Evolutionary conservation across 2,329 filamentous ascomycete species (phyloP).

Genomic region (Beauveria bassiana): DNA sequence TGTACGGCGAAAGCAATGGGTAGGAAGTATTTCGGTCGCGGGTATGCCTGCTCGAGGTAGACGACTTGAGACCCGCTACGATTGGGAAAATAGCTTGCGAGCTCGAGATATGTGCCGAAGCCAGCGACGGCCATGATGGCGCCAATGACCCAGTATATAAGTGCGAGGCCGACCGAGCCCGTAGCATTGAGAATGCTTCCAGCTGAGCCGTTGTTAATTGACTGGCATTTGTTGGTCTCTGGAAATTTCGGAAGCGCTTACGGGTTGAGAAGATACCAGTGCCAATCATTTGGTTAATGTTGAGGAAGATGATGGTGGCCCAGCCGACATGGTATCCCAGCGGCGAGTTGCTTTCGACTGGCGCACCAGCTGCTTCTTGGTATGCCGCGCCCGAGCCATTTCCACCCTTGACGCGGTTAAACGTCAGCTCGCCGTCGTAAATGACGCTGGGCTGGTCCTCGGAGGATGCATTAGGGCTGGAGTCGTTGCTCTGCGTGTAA

Average conservation of each 20-base stretch:
- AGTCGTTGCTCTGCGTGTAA: neutral
- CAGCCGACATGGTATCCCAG: constrained; percentile 51
- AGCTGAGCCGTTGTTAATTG: constrained; percentile 28
- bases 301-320: constrained; percentile 50
- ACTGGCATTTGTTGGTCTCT: too few relatives aligned
- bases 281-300: constrained; percentile 55
- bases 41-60: constrained; percentile 61
- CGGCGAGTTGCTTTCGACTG: constrained; percentile 50
- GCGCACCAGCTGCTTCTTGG: constrained; percentile 55
- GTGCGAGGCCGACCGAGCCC: constrained; percentile 52
- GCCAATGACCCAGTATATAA: constrained; percentile 60
- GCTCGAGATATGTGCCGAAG: constrained; percentile 55
- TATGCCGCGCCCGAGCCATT: constrained; percentile 45
- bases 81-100: constrained; percentile 57
- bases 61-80: constrained; percentile 59
- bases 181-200: constrained; percentile 49
- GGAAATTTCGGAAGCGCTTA: constrained; percentile 24
- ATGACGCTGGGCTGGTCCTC: constrained; percentile 16
- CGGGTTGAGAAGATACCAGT: constrained; percentile 59
- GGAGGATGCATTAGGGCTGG: neutral
- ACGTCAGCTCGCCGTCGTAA: constrained; percentile 34
- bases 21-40: constrained; percentile 55
- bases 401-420: constrained; percentile 33
- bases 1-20: constrained; percentile 58
- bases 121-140: constrained; percentile 49